These are phyloP conservation scores for Trichosanthes truncata DNA, from an alignment of 306 rosid species.

Conservation along the genomic window DNA sequence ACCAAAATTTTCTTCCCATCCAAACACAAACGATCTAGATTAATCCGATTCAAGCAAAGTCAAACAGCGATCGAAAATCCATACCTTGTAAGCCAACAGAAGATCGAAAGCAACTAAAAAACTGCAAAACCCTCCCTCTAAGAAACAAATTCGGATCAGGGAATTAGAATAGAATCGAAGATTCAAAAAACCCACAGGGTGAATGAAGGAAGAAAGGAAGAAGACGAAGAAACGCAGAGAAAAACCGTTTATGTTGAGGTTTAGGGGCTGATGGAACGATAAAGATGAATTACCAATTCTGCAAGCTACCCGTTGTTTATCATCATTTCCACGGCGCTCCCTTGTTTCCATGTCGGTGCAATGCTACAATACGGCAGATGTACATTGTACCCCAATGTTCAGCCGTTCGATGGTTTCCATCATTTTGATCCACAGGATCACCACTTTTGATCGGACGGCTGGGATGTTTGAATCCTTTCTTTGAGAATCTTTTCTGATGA, in stretches of 20 bases:
- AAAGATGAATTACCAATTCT: not conserved
- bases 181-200: not conserved
- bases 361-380: not conserved
- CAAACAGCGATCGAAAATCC: not conserved
- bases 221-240: not conserved
- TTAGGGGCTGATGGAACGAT: not conserved
- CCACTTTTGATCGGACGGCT: not conserved
- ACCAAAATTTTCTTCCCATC: not conserved
- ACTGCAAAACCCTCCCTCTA: not conserved
- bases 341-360: conserved; percentile 1
- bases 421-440: not conserved
- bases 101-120: not conserved
- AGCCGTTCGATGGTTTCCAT: not conserved
- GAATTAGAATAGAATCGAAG: not conserved
- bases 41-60: not conserved
- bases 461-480: not conserved
- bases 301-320: not conserved
- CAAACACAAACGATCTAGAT: not conserved
- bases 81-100: not conserved
- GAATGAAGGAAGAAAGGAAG: not conserved
- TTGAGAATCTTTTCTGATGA: not conserved
- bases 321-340: conserved; percentile 18
- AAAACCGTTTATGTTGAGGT: not conserved
- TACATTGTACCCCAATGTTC: not conserved
- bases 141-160: not conserved